These are phyloP conservation scores for Colletotrichum spinosum DNA, from an alignment of 2,329 filamentous ascomycete species.

Conservation along the genomic window DNA sequence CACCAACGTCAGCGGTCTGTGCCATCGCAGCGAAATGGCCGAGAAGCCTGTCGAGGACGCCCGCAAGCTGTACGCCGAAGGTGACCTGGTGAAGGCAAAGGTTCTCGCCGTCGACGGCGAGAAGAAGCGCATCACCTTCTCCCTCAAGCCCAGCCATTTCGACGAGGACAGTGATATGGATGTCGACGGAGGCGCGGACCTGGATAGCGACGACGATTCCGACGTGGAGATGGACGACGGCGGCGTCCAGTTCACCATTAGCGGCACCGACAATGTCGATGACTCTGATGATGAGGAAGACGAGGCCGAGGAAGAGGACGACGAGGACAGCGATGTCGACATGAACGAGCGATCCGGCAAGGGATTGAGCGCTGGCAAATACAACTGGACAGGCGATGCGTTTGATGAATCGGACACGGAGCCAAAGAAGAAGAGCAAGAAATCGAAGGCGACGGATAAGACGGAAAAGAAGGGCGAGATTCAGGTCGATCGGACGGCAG, in stretches of 20 bases:
- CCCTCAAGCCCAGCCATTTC: constrained; percentile 93
- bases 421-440: constrained; percentile 49
- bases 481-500: constrained; percentile 89
- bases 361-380: constrained; percentile 71
- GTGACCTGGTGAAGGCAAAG: constrained; percentile 93
- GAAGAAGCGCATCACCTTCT: constrained; percentile 86
- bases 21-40: constrained; percentile 92
- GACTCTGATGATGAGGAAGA: constrained; percentile 49
- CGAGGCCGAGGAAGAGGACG: constrained; percentile 55
- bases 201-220: constrained; percentile 56
- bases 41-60: constrained; percentile 85
- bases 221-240: constrained; percentile 63
- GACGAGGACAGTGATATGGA: constrained; percentile 67
- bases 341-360: constrained; percentile 49
- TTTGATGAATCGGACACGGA: constrained; percentile 70
- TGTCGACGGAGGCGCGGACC: constrained; percentile 57
- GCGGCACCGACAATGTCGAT: constrained; percentile 55
- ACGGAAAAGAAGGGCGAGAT: constrained; percentile 77
- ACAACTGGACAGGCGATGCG: constrained; percentile 86
- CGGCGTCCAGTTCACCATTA: constrained; percentile 55
- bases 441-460: constrained; percentile 47
- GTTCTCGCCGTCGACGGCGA: constrained; percentile 81
- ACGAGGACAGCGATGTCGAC: constrained; percentile 55
- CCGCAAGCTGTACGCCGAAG: constrained; percentile 89
- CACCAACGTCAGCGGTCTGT: constrained; percentile 89